Evolutionary conservation across 495 filamentous ascomycete genomes (phyloP), one percentile per base, ranked within the genome.

Genomic region (Aspergillus asperescens): DNA sequence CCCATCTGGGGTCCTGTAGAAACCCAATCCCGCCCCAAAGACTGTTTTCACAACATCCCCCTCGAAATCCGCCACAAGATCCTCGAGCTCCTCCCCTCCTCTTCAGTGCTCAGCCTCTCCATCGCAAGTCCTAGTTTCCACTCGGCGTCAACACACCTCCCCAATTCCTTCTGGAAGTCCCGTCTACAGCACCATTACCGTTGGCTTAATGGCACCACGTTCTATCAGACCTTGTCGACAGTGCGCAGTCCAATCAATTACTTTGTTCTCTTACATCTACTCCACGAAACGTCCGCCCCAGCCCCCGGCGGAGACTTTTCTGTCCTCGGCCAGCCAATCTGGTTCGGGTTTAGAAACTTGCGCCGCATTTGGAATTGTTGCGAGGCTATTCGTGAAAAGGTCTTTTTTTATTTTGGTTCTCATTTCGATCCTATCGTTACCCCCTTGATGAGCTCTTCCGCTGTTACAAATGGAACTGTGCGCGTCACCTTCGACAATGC

Each of bases 281-380:
- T 31, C 29, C 8, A 31, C 9, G 4, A 31, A 3, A 5, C 13
- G 29, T 31, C 29, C 29, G 29, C 29, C 9, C 8, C 9, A 10
- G 9, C 8, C 5, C n/a, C n/a, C n/a, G n/a, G n/a, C n/a, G n/a
- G n/a, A n/a, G n/a, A n/a, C 42, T 24, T 45, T 29, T 29, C 42
- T 45, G 24, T n/a, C 29, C 9, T 7, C 9, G 9, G 9, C 8
- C 5, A 28, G 5, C 5, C 25, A 5, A 28, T 28, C 29, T 18
- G 19, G 2, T 42, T 35, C 38, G 25, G 24, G 18, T 27, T 52
- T 7, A 42, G 29, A 19, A 52, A 44, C 39, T 39, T 27, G 23
- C 38, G 39, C 27, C 49, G 49, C 7, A 52, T 43, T 22, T 44
- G 39, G 25, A 25, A 18, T 1, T 34, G 40, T 29, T 43, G 49